These are phyloP conservation scores for Glycine soja DNA, from an alignment of 306 rosid genomes.

Conservation along the genomic window DNA sequence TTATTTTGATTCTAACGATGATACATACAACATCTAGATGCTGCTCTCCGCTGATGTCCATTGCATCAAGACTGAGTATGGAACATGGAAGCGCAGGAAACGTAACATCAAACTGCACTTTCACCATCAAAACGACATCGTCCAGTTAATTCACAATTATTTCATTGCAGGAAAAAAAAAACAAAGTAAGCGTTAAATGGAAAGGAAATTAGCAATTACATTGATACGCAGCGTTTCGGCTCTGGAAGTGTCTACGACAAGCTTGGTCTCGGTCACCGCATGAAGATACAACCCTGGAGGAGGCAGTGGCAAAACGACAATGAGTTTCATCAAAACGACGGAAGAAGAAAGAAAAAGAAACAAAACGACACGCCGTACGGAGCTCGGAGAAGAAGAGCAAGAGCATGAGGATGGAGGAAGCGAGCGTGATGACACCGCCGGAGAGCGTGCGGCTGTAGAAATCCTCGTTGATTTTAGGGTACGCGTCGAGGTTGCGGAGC, in stretches of 20 bases:
- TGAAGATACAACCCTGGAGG: slow-evolving; percentile 84
- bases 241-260: slow-evolving; percentile 95
- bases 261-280: slow-evolving; percentile 85
- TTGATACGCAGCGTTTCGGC: slow-evolving; percentile 96
- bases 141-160: background rate
- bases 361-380: slow-evolving; percentile 58
- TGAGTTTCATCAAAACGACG: slow-evolving; percentile 14
- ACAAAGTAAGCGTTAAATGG: too few relatives aligned
- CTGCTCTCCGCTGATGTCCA: slow-evolving; percentile 99
- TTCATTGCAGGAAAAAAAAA: too few relatives aligned
- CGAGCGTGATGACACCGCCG: slow-evolving; percentile 91
- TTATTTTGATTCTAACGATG: background rate
- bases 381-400: slow-evolving; percentile 96
- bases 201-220: slow-evolving; percentile 53
- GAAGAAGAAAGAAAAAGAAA: background rate
- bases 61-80: slow-evolving; percentile 92
- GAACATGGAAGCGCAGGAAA: slow-evolving; percentile 97
- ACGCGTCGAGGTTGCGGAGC: slow-evolving; percentile 91
- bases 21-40: slow-evolving; percentile 93
- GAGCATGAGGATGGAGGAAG: slow-evolving; percentile 85
- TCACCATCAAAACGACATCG: slow-evolving; percentile 44
- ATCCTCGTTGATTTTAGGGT: slow-evolving; percentile 97
- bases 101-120: slow-evolving; percentile 96
- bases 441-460: slow-evolving; percentile 97
- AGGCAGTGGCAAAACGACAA: slow-evolving; percentile 37